A percentile compares a stretch with the other conserved stretches of the same genome.
Evolutionary conservation across 2,329 filamentous ascomycete species (phyloP).

Genomic region (Eutypella sp.): DNA sequence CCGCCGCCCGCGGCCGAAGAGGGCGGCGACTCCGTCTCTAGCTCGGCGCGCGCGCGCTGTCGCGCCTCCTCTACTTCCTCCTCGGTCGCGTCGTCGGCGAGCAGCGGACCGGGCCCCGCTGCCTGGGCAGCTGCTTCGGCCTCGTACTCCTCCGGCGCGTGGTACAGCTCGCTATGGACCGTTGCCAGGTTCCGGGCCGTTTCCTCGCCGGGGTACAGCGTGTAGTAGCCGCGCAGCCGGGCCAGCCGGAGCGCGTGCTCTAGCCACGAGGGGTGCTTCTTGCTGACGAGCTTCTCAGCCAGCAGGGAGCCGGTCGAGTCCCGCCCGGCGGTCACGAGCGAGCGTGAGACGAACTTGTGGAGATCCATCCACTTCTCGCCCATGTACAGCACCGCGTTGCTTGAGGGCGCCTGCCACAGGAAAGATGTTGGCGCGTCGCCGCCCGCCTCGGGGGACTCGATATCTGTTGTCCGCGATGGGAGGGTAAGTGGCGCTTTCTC

Average conservation of each 20-base stretch:
- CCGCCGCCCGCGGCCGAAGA: too few relatives aligned
- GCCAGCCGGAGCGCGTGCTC: conserved; percentile 72
- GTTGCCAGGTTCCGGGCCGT: conserved; percentile 56
- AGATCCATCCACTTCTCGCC: conserved; percentile 84
- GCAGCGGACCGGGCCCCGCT: conserved; percentile 14
- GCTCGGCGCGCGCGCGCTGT: conserved; percentile 15
- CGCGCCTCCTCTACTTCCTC: conserved; percentile 21
- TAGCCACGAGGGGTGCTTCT: conserved; percentile 26
- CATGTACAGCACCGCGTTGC: conserved; percentile 76
- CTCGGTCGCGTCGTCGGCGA: conserved; percentile 22
- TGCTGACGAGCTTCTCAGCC: conserved; percentile 41
- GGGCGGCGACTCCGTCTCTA: conserved; percentile 36
- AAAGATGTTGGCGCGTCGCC: conserved; percentile 51
- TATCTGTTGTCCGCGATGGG: conserved; percentile 25
- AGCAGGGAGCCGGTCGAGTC: conserved; percentile 34
- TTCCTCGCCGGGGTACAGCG: conserved; percentile 68
- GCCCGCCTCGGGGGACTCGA: conserved; percentile 18
- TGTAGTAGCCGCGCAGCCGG: conserved; percentile 69
- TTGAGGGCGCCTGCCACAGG: conserved; percentile 79
- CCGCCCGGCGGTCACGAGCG: conserved; percentile 46
- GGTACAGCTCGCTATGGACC: conserved; percentile 71
- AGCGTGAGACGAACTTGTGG: conserved; percentile 69
- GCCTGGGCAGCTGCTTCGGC: conserved; percentile 8
- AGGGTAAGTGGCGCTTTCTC: conserved; percentile 50
- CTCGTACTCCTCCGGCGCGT: conserved; percentile 64